Conservation (phyloP, 129 eudicot genomes). For the Helichrysum umbraculigerum region DNA sequence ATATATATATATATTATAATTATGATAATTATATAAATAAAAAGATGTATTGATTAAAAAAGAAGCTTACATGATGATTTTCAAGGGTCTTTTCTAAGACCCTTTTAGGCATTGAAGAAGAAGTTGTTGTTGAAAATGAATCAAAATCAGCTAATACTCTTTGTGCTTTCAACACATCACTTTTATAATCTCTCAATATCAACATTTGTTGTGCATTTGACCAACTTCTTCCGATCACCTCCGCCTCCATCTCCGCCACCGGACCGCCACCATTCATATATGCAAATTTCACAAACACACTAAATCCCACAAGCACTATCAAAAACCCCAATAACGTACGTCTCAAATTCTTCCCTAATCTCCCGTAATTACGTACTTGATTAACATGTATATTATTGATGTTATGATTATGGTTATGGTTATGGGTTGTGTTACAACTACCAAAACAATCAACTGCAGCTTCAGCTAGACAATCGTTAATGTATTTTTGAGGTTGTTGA, state of each 20-base stretch:
- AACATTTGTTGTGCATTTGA: constrained; percentile 45
- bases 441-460: constrained; percentile 37
- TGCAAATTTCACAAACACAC: constrained; percentile 51
- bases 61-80: constrained; percentile 56
- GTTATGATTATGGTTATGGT: constrained; percentile 22
- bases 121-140: constrained; percentile 21
- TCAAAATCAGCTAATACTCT: constrained; percentile 46
- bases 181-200: constrained; percentile 39
- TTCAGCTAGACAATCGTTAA: constrained; percentile 27
- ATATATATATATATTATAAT: too few relatives aligned
- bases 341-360: constrained; percentile 43
- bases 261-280: constrained; percentile 23
- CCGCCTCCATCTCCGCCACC: constrained; percentile 38
- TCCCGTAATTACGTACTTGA: constrained; percentile 25
- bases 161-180: constrained; percentile 48
- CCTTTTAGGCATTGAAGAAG: constrained; percentile 45
- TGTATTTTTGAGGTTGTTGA: background rate
- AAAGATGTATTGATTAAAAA: background rate
- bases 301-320: constrained; percentile 44
- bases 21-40: too few relatives aligned
- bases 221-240: constrained; percentile 22
- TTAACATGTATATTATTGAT: background rate
- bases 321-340: constrained; percentile 48
- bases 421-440: constrained; percentile 13
- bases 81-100: constrained; percentile 43